Evolutionary conservation across 2,329 filamentous ascomycete species (phyloP), one percentile per base, ranked within the genome.

Genomic region (Apiospora hydei): DNA sequence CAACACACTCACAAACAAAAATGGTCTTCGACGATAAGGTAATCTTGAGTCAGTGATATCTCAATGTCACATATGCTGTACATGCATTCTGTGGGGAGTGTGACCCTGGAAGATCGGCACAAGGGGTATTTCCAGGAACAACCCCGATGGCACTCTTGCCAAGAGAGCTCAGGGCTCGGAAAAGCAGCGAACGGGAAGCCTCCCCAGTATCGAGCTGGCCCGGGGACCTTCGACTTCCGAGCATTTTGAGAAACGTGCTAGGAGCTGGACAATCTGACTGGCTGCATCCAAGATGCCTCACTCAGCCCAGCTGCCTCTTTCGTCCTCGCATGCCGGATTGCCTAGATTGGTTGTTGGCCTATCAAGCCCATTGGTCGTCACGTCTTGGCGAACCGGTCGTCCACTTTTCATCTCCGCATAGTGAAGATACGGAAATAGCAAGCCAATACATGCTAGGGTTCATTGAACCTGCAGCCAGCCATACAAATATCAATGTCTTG

Each of bases 351-450:
- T 41, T 18, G 34, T 34, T 41, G 57, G 8, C 18, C 57, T 64
- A n/a, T n/a, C 34, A 41, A 64, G 34, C 34, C 21, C 57, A 64
- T 64, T 64, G 57, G 57, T 11, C 18, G 21, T 11, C 8, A 13
- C 41, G 30, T 64, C 57, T 64, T 64, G 57, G 57, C 34, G 34
- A 41, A 64, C 57, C 11, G 57, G 10, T 34, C 34, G 57, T 41
- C 57, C 57, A 64, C 57, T 64, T 64, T 64, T 64, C 57, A 64
- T 64, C 57, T 64, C 57, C 57, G 57, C 30, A n/a, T 64, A n/a
- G 21, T 34, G 30, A 64, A 24, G 30, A 41, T 24, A 64, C 57
- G 30, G 57, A 41, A n/a, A 64, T 64, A 34, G 57, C 30, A 34
- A 41, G 21, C 30, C 21, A 41, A 64, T 64, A 34, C 57, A 24